Conservation (phyloP, 768 basidiomycete species). For the Pulveroboletus frians region DNA sequence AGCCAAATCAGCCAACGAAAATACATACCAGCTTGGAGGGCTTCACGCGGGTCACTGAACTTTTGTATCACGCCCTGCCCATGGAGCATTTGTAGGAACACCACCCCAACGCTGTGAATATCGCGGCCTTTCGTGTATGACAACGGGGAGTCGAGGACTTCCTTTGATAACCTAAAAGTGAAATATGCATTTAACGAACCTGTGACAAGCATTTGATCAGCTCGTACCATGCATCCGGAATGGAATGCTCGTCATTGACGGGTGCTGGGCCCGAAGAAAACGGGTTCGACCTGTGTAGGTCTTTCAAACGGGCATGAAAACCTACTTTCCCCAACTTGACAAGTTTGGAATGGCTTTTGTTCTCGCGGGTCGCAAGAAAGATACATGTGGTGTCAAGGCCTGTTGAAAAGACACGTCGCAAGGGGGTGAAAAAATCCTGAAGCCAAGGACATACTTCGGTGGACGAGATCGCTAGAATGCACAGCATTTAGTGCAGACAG, state of each 20-base stretch:
- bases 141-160: conserved; percentile 74
- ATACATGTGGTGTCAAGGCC: conserved; percentile 58
- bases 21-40: conserved; percentile 48
- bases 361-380: conserved; percentile 51
- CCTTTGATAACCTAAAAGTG: conserved; percentile 60
- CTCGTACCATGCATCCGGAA: conserved; percentile 30
- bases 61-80: conserved; percentile 61
- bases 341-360: conserved; percentile 50
- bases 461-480: conserved; percentile 61
- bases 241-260: conserved; percentile 15
- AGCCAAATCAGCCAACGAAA: background rate
- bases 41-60: conserved; percentile 51
- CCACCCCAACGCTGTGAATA: conserved; percentile 75
- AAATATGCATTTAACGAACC: conserved; percentile 2
- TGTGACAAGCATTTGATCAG: background rate
- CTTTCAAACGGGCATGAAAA: conserved; percentile 68
- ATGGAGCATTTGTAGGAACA: conserved; percentile 81
- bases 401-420: conserved; percentile 16
- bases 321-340: conserved; percentile 72
- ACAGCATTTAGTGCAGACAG: conserved; percentile 63
- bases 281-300: conserved; percentile 81
- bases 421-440: background rate
- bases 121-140: conserved; percentile 74
- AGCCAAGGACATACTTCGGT: conserved; percentile 48
- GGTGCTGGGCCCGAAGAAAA: conserved; percentile 40